These are phyloP conservation scores for Rhodomyrtus psidioides DNA, from an alignment of 441 rosid species.

Conservation along the genomic window DNA sequence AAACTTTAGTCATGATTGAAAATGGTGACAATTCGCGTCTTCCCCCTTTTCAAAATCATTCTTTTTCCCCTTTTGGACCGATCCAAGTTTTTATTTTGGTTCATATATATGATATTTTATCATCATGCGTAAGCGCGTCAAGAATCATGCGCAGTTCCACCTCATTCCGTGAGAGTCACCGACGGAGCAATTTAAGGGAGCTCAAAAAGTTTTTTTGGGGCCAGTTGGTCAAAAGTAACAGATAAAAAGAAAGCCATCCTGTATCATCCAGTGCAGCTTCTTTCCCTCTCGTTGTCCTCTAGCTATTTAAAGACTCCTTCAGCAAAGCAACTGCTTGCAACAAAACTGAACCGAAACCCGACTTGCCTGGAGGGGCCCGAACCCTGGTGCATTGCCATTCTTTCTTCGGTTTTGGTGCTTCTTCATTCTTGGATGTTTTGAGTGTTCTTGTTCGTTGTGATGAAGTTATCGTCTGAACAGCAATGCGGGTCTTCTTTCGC, in stretches of 20 bases:
- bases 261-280: neutral
- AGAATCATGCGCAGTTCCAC: constrained; percentile 11
- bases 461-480: neutral
- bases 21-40: constrained; percentile 2
- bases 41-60: neutral
- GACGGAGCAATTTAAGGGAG: neutral
- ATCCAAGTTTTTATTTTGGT: constrained; percentile 25
- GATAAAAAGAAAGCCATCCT: neutral
- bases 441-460: neutral
- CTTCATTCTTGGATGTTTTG: neutral
- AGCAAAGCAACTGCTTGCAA: neutral
- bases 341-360: neutral
- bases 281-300: neutral
- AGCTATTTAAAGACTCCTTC: neutral
- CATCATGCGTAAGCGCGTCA: constrained; percentile 47
- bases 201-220: neutral
- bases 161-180: neutral
- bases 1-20: neutral
- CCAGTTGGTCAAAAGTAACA: neutral
- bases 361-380: neutral
- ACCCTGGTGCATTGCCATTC: neutral
- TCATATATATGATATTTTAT: constrained; percentile 13
- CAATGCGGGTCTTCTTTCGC: neutral
- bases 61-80: neutral
- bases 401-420: neutral